Conservation (phyloP, 805 yeast species). For the Zygotorulaspora sp. region DNA sequence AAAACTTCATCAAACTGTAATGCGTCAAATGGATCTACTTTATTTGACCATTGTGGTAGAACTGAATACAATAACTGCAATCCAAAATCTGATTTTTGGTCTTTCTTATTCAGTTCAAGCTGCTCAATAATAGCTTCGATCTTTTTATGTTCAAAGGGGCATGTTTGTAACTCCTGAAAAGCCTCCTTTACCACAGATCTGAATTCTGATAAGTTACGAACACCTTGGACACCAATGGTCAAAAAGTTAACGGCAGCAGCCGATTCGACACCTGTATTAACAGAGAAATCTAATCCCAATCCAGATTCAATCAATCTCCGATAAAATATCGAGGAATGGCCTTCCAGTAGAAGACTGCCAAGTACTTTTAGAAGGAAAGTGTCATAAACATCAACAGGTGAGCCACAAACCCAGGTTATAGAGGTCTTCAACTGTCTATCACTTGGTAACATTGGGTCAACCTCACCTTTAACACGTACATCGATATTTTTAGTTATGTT, state of each 20-base stretch:
- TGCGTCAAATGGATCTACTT: slow-evolving; percentile 65
- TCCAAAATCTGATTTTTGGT: slow-evolving; percentile 88
- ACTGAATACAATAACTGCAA: slow-evolving; percentile 66
- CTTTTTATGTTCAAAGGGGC: slow-evolving; percentile 51
- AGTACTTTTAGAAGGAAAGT: slow-evolving; percentile 69
- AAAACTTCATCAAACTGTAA: slow-evolving; percentile 63
- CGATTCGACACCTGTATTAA: slow-evolving; percentile 83
- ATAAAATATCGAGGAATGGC: slow-evolving; percentile 88
- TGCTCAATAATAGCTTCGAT: slow-evolving; percentile 88
- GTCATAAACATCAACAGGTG: slow-evolving; percentile 62
- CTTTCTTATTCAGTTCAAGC: slow-evolving; percentile 74
- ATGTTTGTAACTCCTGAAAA: slow-evolving; percentile 40
- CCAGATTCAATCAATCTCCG: slow-evolving; percentile 83
- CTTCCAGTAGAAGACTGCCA: slow-evolving; percentile 71
- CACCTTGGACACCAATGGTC: slow-evolving; percentile 82
- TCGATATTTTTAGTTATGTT: slow-evolving; percentile 34
- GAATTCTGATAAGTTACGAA: slow-evolving; percentile 47
- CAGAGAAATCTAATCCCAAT: slow-evolving; percentile 77
- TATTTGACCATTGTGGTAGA: slow-evolving; percentile 83
- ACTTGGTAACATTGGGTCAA: slow-evolving; percentile 67
- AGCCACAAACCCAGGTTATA: slow-evolving; percentile 83
- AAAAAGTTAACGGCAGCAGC: slow-evolving; percentile 73
- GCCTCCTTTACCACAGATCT: slow-evolving; percentile 45
- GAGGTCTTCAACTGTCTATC: slow-evolving; percentile 75
- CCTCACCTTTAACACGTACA: slow-evolving; percentile 60